A percentile compares a stretch with the other conserved stretches of the same genome.
These are phyloP conservation scores for Puccinia polysora DNA, from an alignment of 1,284 basidiomycete species.

Conservation along the genomic window DNA sequence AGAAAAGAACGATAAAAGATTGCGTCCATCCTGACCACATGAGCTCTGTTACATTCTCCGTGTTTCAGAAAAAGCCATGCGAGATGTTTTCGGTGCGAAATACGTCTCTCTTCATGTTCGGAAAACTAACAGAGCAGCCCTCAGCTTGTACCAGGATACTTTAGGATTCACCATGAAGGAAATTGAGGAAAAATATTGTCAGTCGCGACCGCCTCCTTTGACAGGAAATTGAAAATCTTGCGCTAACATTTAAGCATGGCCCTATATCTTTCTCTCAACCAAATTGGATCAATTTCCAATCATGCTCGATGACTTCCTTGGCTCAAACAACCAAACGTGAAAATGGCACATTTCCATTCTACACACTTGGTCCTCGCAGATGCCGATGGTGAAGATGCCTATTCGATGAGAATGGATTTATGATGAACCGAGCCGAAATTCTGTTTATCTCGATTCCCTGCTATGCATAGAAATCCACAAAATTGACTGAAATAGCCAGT, in stretches of 20 bases:
- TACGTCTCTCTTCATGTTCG: slow-evolving; percentile 80
- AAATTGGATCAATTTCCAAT: neutral
- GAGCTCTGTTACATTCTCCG: neutral
- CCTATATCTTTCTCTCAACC: neutral
- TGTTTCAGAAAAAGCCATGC: slow-evolving; percentile 73
- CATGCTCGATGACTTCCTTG: slow-evolving; percentile 1
- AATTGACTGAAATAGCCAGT: too few relatives aligned
- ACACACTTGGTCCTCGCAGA: slow-evolving; percentile 57
- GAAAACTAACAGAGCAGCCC: slow-evolving; percentile 77
- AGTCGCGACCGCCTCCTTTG: slow-evolving; percentile 49
- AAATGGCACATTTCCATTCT: neutral
- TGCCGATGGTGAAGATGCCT: slow-evolving; percentile 87
- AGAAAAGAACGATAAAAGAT: neutral
- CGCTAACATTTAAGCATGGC: neutral
- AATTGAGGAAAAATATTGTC: slow-evolving; percentile 77
- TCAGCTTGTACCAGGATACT: slow-evolving; percentile 73
- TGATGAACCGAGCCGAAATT: too few relatives aligned
- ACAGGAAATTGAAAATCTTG: neutral
- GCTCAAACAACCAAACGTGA: neutral
- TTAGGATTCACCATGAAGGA: slow-evolving; percentile 73
- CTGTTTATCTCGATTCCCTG: too few relatives aligned
- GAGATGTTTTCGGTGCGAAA: slow-evolving; percentile 68
- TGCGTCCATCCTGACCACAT: neutral
- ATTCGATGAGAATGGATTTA: slow-evolving; percentile 67
- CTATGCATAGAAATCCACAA: too few relatives aligned